Percentiles rank a stretch among this genome's conserved stretches.
phyloP scores from a whole-genome alignment of 108 stramenopile species.

The Mediolabrus comicus region DNA sequence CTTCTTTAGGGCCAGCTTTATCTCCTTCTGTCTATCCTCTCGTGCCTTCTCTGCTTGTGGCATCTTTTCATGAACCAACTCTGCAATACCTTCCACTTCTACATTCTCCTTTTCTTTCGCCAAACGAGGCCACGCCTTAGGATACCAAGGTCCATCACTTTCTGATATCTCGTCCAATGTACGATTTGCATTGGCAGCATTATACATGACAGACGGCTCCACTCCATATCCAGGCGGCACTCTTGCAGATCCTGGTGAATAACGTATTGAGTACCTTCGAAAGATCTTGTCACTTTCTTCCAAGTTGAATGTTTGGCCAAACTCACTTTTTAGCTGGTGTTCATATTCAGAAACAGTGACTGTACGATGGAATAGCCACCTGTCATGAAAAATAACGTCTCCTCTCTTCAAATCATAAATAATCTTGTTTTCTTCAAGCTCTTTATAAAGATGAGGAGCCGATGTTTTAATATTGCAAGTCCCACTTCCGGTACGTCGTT shows the following conservation, averaged over 20 bases:
- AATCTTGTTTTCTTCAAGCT: conserved; percentile 74
- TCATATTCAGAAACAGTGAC: conserved; percentile 50
- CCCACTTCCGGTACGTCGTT: conserved; percentile 63
- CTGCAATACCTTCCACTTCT: conserved; percentile 19
- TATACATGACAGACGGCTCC: conserved; percentile 64
- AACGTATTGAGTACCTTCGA: conserved; percentile 76
- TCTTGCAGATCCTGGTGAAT: conserved; percentile 63
- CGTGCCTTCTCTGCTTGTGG: conserved; percentile 29
- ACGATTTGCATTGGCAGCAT: conserved; percentile 63
- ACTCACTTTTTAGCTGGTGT: not conserved
- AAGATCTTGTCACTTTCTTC: conserved; percentile 42
- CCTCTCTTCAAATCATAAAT: conserved; percentile 66
- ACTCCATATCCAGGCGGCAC: conserved; percentile 69
- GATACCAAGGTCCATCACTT: conserved; percentile 74
- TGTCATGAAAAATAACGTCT: conserved; percentile 75
- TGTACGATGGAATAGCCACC: conserved; percentile 85
- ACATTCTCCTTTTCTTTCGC: not conserved
- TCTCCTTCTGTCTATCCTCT: conserved; percentile 41
- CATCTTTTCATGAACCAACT: conserved; percentile 36
- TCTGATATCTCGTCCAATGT: conserved; percentile 58
- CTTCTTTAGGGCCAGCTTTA: conserved; percentile 9
- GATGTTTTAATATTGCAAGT: conserved; percentile 72
- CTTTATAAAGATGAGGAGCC: conserved; percentile 64
- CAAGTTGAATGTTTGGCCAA: not conserved
- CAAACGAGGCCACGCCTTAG: conserved; percentile 62